Conservation (phyloP, 2,329 filamentous ascomycete genomes). For the Capronia americana region DNA sequence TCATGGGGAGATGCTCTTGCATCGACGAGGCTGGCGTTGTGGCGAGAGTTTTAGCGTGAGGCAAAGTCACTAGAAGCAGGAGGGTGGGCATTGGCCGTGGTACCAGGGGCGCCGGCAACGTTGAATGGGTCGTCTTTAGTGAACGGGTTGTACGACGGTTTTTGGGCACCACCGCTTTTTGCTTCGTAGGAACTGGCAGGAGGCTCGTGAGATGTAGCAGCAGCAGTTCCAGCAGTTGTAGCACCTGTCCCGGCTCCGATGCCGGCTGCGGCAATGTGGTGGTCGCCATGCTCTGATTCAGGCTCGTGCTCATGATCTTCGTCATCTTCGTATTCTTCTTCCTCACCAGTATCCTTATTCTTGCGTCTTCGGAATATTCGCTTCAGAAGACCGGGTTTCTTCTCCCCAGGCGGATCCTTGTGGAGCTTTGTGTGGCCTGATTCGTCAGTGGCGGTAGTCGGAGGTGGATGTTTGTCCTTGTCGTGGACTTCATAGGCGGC, state of each 20-base stretch:
- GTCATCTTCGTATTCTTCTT: conserved; percentile 38
- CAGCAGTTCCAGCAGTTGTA: conserved; percentile 11
- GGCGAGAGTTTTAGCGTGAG: not conserved
- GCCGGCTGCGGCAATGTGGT: conserved; percentile 17
- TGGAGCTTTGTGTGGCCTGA: conserved; percentile 32
- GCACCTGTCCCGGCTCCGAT: conserved; percentile 22
- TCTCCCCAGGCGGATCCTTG: conserved; percentile 34
- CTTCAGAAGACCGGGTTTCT: conserved; percentile 38
- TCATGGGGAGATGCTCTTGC: conserved; percentile 21
- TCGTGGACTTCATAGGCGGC: conserved; percentile 28
- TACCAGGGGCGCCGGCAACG: conserved; percentile 2
- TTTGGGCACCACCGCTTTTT: conserved; percentile 28
- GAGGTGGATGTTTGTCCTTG: conserved; percentile 20
- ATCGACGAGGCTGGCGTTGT: not conserved
- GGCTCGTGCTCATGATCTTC: conserved; percentile 35
- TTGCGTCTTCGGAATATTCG: conserved; percentile 40
- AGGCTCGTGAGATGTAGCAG: conserved; percentile 14
- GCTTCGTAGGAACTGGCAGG: conserved; percentile 18
- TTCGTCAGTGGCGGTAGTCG: conserved; percentile 23
- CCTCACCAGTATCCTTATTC: conserved; percentile 40
- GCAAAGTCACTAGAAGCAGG: not conserved
- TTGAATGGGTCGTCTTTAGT: conserved; percentile 25
- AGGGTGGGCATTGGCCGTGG: not conserved
- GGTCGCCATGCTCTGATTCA: conserved; percentile 13
- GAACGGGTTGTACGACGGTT: conserved; percentile 37